These are phyloP conservation scores for Tulasnella sp. DNA, from an alignment of 768 basidiomycete genomes.

Conservation along the genomic window DNA sequence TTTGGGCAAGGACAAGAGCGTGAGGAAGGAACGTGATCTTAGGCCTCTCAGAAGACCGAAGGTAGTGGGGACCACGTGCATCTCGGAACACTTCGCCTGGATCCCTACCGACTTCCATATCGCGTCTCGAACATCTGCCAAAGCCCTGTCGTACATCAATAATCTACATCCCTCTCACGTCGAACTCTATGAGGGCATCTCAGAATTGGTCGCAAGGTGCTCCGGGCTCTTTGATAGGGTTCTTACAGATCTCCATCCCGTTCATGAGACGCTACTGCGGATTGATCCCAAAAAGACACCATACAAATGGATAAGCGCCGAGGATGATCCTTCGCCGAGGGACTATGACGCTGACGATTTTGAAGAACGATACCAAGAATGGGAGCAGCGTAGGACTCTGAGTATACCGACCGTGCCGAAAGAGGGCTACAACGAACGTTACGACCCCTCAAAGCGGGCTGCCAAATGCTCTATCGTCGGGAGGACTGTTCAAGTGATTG, in stretches of 20 bases:
- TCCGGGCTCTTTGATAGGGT: conserved; percentile 6
- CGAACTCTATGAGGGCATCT: background rate
- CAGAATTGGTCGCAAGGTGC: conserved; percentile 1
- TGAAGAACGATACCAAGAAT: background rate
- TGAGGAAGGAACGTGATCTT: background rate
- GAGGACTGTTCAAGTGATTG: conserved; percentile 25
- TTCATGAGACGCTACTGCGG: background rate
- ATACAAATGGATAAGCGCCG: background rate
- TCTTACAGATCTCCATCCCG: conserved; percentile 2
- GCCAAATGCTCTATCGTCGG: conserved; percentile 3
- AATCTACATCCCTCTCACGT: conserved; percentile 4
- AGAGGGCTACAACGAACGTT: background rate
- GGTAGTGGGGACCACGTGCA: background rate
- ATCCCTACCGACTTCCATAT: conserved; percentile 2
- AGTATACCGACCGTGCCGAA: background rate
- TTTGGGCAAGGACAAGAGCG: background rate
- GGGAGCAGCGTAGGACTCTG: background rate
- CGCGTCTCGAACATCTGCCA: background rate
- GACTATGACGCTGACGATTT: background rate
- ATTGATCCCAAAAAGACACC: background rate
- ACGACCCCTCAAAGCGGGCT: background rate
- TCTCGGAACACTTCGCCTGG: conserved; percentile 7
- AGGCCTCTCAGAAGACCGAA: background rate
- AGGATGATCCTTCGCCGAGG: background rate
- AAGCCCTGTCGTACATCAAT: conserved; percentile 1